Evolutionary conservation across 2,329 filamentous ascomycete species (phyloP).

Genomic region (Ceratocystiopsis minuta): DNA sequence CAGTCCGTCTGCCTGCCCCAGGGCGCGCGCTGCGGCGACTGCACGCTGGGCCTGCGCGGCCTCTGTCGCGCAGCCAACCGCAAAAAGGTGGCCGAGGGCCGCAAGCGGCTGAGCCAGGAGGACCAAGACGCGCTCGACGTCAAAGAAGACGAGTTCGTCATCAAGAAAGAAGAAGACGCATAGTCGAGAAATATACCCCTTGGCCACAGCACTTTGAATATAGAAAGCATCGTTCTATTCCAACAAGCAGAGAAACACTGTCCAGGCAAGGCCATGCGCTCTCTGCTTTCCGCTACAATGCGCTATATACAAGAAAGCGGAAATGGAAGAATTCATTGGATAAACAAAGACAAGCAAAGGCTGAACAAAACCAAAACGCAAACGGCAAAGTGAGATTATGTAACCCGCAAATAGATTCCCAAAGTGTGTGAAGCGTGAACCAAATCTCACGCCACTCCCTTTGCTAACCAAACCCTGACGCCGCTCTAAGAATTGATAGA

Average conservation of each 20-base stretch:
- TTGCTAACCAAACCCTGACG: constrained; percentile 4
- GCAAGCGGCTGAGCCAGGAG: constrained; percentile 26
- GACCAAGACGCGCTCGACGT: not conserved
- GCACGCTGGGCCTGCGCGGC: constrained; percentile 56
- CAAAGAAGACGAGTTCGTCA: constrained; percentile 11
- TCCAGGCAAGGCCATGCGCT: too few species aligned
- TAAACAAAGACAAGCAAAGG: too few species aligned
- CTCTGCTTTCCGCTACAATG: too few species aligned
- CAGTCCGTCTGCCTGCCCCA: constrained; percentile 75
- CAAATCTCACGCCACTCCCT: constrained; percentile 1
- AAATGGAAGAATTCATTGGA: too few species aligned
- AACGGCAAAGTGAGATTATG: not conserved
- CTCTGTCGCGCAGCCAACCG: constrained; percentile 58
- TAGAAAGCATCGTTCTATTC: too few species aligned
- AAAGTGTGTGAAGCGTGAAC: not conserved
- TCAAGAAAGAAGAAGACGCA: constrained; percentile 11
- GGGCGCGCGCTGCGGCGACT: constrained; percentile 67
- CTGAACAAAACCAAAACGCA: too few species aligned
- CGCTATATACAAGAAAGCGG: too few species aligned
- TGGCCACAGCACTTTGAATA: not conserved
- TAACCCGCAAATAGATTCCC: not conserved
- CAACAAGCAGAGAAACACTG: too few species aligned
- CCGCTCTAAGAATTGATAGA: not conserved
- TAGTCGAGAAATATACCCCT: not conserved
- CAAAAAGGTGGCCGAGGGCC: constrained; percentile 40